Evolutionary conservation across 345 rosid species (phyloP).

Genomic region (Gynandropsis gynandra): DNA sequence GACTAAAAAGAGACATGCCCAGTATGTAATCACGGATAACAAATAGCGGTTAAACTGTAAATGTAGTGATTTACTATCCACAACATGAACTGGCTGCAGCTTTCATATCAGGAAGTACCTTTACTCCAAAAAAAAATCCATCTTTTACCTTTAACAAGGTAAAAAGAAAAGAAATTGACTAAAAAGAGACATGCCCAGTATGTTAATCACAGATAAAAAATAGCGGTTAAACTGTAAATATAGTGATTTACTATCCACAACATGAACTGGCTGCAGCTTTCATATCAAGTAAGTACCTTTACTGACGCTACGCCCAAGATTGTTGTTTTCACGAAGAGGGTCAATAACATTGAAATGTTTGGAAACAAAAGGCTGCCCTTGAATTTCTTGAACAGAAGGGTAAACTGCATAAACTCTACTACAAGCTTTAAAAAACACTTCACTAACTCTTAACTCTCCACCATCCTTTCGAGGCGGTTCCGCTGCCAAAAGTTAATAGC

Average conservation of each 20-base stretch:
- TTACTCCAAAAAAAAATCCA: conserved; percentile 25
- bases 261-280: conserved; percentile 9
- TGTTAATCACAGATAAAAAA: not conserved
- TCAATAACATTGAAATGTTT: conserved; percentile 97
- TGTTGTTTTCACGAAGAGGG: conserved; percentile 95
- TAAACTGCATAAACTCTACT: conserved; percentile 64
- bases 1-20: conserved; percentile 4
- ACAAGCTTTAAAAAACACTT: conserved; percentile 71
- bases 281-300: conserved; percentile 52
- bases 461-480: conserved; percentile 82
- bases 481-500: conserved; percentile 40
- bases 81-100: conserved; percentile 8
- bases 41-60: conserved; percentile 2
- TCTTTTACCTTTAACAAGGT: conserved; percentile 11
- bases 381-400: conserved; percentile 59
- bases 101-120: conserved; percentile 43
- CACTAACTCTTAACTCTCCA: conserved; percentile 54
- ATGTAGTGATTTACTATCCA: conserved; percentile 1
- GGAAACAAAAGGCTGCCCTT: conserved; percentile 68
- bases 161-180: conserved; percentile 8
- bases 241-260: conserved; percentile 1
- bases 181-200: conserved; percentile 8
- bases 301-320: conserved; percentile 99
- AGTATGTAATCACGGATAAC: conserved; percentile 1
- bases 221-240: not conserved